Evolutionary conservation across 257 asterid genomes (phyloP), one percentile per base, ranked within the genome.

Genomic region (Anisodus tanguticus): DNA sequence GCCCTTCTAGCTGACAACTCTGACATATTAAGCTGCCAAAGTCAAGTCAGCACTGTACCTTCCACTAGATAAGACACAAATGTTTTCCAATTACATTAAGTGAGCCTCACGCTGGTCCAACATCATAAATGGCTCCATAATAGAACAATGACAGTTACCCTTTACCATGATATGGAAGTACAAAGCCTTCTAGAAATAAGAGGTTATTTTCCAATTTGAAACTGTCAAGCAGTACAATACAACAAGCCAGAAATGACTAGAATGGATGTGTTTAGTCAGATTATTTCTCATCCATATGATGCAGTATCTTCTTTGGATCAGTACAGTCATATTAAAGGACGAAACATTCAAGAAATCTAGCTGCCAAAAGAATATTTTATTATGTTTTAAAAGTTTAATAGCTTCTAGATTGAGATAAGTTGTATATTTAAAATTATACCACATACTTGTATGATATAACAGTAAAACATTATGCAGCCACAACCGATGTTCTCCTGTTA

Each of bases 1-100:
- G 31, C 66, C 26, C 82, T 77, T 77, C 45, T 53, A 77, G 82
- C 64, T 77, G 66, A 77, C 49, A 77, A 31, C 39, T 31, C 82
- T 53, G 63, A 31, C 49, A 7, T 77, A 53, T 77, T 53, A 77
- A 53, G 49, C 82, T 53, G 82, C 31, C 43, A 76, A 59, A n/a
- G 47, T 53, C 16, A 77, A 54, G 66, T 35, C 82, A 53, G 12
- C 45, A 31, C 49, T 15, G 9, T 77, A 49, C 31, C 66, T 26
- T 77, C 66, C 31, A 54, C 64, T 45, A 54, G 49, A 31, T 15
- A 77, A 53, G 82, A 54, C 63, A 51, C 39, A 77, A 53, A 77
- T 31, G 31, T 13, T 31, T 53, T 13, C 49, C 49, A 53, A 77
- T 77, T 77, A 70, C 26, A 53, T 12, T 55, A 35, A 13, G 51